Percentiles rank a stretch among this genome's conserved stretches.
phyloP scores from a whole-genome alignment of 2,329 filamentous ascomycete species.

The Pseudocercospora musae region DNA sequence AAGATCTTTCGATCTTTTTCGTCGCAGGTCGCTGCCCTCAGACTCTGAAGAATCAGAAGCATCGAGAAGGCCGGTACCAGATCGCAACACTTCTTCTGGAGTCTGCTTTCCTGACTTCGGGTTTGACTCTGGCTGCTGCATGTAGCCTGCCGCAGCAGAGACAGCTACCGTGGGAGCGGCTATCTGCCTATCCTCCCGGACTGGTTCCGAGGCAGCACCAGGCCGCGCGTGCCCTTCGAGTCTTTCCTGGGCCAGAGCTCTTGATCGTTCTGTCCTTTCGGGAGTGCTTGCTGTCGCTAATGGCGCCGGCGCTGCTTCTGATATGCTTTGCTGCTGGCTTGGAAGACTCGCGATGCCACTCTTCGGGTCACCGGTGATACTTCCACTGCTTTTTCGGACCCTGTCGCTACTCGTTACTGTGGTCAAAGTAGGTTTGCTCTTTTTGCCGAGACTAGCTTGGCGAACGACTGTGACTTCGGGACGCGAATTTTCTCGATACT shows the following conservation, averaged over 20 bases:
- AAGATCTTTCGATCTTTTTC: slow-evolving; percentile 24
- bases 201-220: not conserved
- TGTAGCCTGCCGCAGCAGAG: not conserved
- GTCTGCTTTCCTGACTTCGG: slow-evolving; percentile 12
- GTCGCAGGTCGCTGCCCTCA: slow-evolving; percentile 4
- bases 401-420: slow-evolving; percentile 46
- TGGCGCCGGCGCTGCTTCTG: not conserved
- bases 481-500: slow-evolving; percentile 12
- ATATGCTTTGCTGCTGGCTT: slow-evolving; percentile 19
- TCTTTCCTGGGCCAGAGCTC: slow-evolving; percentile 9
- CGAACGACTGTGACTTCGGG: slow-evolving; percentile 37
- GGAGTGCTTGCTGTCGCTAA: not conserved
- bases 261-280: slow-evolving; percentile 9
- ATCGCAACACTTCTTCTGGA: slow-evolving; percentile 30
- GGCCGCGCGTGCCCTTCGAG: slow-evolving; percentile 15
- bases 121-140: not conserved
- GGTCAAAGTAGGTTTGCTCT: slow-evolving; percentile 47
- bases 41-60: slow-evolving; percentile 35
- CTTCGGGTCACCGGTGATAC: slow-evolving; percentile 5
- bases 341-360: slow-evolving; percentile 15
- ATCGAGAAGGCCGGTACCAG: slow-evolving; percentile 37
- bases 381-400: slow-evolving; percentile 17
- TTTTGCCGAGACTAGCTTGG: slow-evolving; percentile 48
- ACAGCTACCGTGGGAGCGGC: not conserved
- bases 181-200: not conserved